phyloP scores from a whole-genome alignment of 805 yeast species.

The Zygosaccharomyces pseudorouxii region DNA sequence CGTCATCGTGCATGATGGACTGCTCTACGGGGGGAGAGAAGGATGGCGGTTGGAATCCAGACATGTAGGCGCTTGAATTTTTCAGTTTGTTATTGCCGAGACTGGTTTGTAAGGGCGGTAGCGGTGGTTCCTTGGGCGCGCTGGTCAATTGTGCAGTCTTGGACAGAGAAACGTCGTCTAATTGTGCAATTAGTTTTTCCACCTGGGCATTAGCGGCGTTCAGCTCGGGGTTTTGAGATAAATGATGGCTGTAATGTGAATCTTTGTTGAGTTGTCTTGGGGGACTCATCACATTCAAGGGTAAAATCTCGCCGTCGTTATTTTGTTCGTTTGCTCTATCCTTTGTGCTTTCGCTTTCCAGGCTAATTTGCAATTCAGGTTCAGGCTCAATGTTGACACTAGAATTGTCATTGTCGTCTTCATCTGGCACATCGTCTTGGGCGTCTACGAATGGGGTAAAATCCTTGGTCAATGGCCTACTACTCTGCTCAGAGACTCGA shows the following conservation, averaged over 20 bases:
- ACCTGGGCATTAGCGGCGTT: slow-evolving; percentile 26
- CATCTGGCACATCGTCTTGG: neutral
- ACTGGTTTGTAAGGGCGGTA: slow-evolving; percentile 6
- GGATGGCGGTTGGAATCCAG: slow-evolving; percentile 22
- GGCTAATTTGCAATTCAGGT: slow-evolving; percentile 13
- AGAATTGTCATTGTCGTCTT: slow-evolving; percentile 6
- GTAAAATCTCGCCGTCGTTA: neutral
- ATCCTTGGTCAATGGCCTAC: neutral
- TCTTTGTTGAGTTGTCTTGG: neutral
- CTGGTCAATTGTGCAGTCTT: slow-evolving; percentile 21
- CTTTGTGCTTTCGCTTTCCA: neutral
- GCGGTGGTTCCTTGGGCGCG: neutral
- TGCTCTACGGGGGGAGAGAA: slow-evolving; percentile 3
- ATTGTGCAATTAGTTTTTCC: slow-evolving; percentile 30
- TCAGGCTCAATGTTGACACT: slow-evolving; percentile 22
- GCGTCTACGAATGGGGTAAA: neutral
- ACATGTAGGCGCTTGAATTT: slow-evolving; percentile 36
- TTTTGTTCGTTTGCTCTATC: neutral
- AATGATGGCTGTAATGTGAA: too few species aligned
- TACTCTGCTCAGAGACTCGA: neutral
- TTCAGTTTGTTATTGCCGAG: slow-evolving; percentile 12
- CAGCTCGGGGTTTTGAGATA: slow-evolving; percentile 1
- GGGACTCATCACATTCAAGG: neutral
- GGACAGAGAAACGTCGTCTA: slow-evolving; percentile 27
- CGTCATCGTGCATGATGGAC: slow-evolving; percentile 8